Conservation (phyloP, 345 rosid genomes). For the Acer negundo region DNA sequence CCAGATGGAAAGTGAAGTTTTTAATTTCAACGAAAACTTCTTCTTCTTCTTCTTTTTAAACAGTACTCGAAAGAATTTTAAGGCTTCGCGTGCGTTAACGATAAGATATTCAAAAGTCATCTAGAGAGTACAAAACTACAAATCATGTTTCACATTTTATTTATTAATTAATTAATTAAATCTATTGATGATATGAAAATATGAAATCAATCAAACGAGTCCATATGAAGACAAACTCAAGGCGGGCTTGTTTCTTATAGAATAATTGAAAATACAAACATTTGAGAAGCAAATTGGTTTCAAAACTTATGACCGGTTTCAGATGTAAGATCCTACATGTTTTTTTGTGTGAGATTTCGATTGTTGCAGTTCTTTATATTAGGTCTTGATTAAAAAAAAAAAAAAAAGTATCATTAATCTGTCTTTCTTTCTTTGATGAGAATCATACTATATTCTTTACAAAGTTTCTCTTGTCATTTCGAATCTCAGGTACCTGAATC, state of each 20-base stretch:
- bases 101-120: background rate
- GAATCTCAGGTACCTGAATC: background rate
- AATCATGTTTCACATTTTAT: background rate
- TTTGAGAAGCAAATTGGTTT: too few species aligned
- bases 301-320: too few species aligned
- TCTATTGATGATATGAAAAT: background rate
- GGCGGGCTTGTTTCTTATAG: background rate
- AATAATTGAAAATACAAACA: too few species aligned
- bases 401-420: background rate
- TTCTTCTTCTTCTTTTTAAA: background rate
- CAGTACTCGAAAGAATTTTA: background rate
- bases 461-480: background rate
- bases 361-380: background rate
- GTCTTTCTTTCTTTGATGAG: background rate
- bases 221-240: background rate
- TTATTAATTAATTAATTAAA: too few species aligned
- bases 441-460: background rate
- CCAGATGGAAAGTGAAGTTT: conserved; percentile 3
- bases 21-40: background rate
- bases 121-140: too few species aligned
- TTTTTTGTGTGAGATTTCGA: too few species aligned
- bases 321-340: too few species aligned
- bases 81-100: background rate
- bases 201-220: too few species aligned
- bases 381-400: too few species aligned